phyloP scores from a whole-genome alignment of 331 rosid genomes.

The Pyrus hybrid region DNA sequence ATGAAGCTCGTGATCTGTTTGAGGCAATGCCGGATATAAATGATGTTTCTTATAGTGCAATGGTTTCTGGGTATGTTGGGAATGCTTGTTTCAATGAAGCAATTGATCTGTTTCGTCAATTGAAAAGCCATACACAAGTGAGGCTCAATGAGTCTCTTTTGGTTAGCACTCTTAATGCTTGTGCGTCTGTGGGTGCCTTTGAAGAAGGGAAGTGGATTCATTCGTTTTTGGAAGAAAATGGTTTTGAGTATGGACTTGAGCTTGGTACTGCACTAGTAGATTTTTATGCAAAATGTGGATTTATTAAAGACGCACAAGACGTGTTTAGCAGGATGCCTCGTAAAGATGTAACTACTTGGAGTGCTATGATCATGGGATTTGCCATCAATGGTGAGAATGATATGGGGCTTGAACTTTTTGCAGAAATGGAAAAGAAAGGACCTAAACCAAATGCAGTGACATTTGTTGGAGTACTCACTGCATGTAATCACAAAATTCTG shows the following conservation, averaged over 20 bases:
- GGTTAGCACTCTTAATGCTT: constrained; percentile 19
- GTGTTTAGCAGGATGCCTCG: background rate
- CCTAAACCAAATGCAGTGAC: constrained; percentile 45
- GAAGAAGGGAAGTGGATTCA: constrained; percentile 19
- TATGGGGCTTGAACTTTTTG: constrained; percentile 33
- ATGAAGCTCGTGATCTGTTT: constrained; percentile 1
- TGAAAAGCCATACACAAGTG: background rate
- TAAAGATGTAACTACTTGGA: constrained; percentile 18
- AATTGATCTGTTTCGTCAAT: constrained; percentile 11
- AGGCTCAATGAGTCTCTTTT: constrained; percentile 5
- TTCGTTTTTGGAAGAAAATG: background rate
- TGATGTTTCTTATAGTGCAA: constrained; percentile 21
- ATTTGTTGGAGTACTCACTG: constrained; percentile 44
- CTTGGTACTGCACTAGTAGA: constrained; percentile 16
- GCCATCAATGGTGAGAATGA: constrained; percentile 18
- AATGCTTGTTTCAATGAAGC: constrained; percentile 12
- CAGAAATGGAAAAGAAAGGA: constrained; percentile 43
- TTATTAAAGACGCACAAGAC: constrained; percentile 2
- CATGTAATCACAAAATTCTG: constrained; percentile 43
- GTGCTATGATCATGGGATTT: constrained; percentile 15
- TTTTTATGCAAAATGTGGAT: constrained; percentile 27
- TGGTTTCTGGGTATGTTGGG: constrained; percentile 19
- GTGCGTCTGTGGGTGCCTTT: constrained; percentile 15
- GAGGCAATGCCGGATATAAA: constrained; percentile 17
- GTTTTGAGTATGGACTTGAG: constrained; percentile 8